A percentile compares a stretch with the other conserved stretches of the same genome.
These are phyloP conservation scores for Lenzites betulinus DNA, from an alignment of 768 basidiomycete species.

Conservation along the genomic window DNA sequence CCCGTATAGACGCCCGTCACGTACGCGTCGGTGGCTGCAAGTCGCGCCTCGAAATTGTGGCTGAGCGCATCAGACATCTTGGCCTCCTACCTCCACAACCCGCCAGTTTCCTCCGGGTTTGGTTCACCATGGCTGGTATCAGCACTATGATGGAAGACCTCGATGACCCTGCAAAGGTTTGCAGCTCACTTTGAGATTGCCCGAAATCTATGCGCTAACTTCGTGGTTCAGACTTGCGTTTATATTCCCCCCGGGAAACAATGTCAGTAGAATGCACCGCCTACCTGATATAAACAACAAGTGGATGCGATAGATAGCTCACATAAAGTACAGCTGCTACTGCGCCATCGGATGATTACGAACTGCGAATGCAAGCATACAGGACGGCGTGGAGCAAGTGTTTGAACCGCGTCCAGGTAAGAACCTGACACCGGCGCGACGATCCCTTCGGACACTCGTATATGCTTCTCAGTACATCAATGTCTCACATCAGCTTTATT, in stretches of 20 bases:
- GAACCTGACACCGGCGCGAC: slow-evolving; percentile 10
- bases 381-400: slow-evolving; percentile 60
- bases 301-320: too few species aligned
- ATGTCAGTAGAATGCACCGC: not conserved
- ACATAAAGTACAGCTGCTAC: not conserved
- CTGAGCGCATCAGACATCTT: not conserved
- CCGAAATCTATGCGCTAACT: not conserved
- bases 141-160: slow-evolving; percentile 10
- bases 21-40: not conserved
- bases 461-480: not conserved
- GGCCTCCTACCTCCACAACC: not conserved
- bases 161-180: slow-evolving; percentile 26
- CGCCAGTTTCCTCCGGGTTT: too few species aligned
- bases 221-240: slow-evolving; percentile 22
- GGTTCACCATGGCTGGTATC: not conserved
- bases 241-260: slow-evolving; percentile 21
- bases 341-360: slow-evolving; percentile 20
- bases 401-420: slow-evolving; percentile 55
- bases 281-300: too few species aligned
- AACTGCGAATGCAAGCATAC: slow-evolving; percentile 55
- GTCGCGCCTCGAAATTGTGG: too few species aligned
- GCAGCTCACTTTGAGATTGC: not conserved
- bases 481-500: not conserved
- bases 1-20: not conserved
- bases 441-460: not conserved